Evolutionary conservation across 768 basidiomycete species (phyloP), one percentile per base, ranked within the genome.

Genomic region (Dictyophora rubrovolvata): DNA sequence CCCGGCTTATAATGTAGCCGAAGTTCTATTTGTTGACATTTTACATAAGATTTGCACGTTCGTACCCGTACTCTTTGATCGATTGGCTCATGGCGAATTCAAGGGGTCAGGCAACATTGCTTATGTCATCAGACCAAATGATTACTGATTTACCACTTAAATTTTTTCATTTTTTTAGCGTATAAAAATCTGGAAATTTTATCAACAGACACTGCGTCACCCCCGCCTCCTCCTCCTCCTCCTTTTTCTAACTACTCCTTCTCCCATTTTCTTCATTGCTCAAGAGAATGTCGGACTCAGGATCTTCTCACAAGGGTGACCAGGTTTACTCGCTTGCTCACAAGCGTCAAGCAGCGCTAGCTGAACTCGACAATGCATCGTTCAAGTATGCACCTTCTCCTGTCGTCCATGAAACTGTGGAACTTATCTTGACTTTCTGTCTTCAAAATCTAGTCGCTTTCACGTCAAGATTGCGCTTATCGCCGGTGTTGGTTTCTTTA

Each of bases 401-500:
- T 48, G 34, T 46, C 60, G 48, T 47, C n/a, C 46, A 16, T 11
- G 46, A 8, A 7, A 46, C 14, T 23, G 5, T 49, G 33, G 48
- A 42, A 1, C 54, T 48, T 50, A 63, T 37, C 59, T 37, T 14
- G 4, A 42, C n/a, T 42, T 54, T 60, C 28, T 28, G 28, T 7
- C 4, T 28, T 28, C 28, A 7, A n/a, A 2, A 28, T 28, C 12
- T 58, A 87, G 87, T 7, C 88, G 85, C 84, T 93, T 92, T 75
- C 92, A 93, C 65, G 83, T 85, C 59, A 92, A 90, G 70, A 78
- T 76, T 63, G 82, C 59, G 80, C 80, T 42, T 74, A 73, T 77
- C 46, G 62, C 89, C 1, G 89, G 92, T 65, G 86, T 86, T 10
- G 92, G 92, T 23, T 93, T 94, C 79, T 94, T 93, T 77, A 92